Base-by-base conservation (phyloP, 768 basidiomycete genomes). In the Tylopilus intermedius region DNA sequence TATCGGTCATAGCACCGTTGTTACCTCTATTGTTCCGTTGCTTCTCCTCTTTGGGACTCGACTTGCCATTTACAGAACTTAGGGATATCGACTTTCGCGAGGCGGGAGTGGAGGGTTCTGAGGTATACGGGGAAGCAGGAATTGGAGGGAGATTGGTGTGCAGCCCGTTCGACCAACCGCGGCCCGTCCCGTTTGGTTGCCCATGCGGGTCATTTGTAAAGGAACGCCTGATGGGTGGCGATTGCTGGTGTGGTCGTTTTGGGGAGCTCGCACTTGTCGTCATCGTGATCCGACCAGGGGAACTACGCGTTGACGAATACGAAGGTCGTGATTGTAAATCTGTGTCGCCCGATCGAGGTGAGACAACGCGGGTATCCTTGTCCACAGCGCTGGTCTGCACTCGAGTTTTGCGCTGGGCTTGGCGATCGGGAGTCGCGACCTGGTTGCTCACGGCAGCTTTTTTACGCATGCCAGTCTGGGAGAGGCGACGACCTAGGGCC, bases 401-500 rank as follows among this genome's bases (percentile, higher is more conserved):
- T 51, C 69, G 68, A 9, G 72, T 70, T 38, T 71, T 71, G 55
- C 73, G 73, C 57, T 69, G 59, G 35, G 59, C 60, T 65, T 67
- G 63, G 59, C 67, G 56, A 55, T 72, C 63, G 49, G 65, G 47
- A 8, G 50, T 58, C 8, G 54, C n/a, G 50, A 44, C 35, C 68
- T 55, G 60, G 37, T 45, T 51, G 27, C 30, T 27, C n/a, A 13
- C 1, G 7, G 64, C 35, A 0, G 10, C 3, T 2, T 62, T 66
- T 51, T 56, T 62, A 26, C 62, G 69, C 47, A 69, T 70, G 11
- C 78, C 76, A 7, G 76, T 75, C 56, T 76, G 79, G 21, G 87
- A 89, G 49, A 90, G 71, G 47, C 87, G 76, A 32, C 88, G 83
- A 42, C 83, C 83, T 5, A 87, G 74, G 0, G 87, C 79, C 9